A percentile compares a stretch with the other conserved stretches of the same genome.
These are phyloP conservation scores for Heliocybe sulcata DNA, from an alignment of 1,284 basidiomycete genomes.

Conservation along the genomic window DNA sequence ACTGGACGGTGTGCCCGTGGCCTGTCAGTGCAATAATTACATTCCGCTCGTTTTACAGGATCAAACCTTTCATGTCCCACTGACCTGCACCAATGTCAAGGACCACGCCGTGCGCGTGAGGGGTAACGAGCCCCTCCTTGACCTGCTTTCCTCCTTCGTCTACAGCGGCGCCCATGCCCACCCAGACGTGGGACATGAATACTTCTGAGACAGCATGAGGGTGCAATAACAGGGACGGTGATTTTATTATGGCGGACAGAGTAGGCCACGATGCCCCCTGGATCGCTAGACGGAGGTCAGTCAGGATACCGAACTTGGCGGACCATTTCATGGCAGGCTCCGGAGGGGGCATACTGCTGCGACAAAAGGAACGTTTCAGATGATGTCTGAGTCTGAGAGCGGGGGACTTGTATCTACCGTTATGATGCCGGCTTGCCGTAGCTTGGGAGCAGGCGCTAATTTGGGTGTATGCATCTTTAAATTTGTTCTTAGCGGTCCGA, in stretches of 20 bases:
- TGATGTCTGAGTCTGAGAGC: neutral
- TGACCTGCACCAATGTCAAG: constrained; percentile 71
- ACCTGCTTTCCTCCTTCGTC: constrained; percentile 34
- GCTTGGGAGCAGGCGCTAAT: neutral
- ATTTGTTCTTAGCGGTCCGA: neutral
- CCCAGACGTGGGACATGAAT: constrained; percentile 60
- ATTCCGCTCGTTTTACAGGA: too few relatives aligned
- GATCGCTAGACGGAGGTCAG: constrained; percentile 32
- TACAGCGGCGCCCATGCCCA: constrained; percentile 35
- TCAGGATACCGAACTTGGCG: constrained; percentile 23
- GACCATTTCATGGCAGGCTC: neutral
- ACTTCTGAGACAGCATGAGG: constrained; percentile 40
- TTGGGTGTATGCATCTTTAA: neutral
- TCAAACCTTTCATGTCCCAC: too few relatives aligned
- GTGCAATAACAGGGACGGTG: constrained; percentile 38
- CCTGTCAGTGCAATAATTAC: constrained; percentile 26
- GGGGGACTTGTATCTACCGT: neutral
- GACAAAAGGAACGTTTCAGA: neutral
- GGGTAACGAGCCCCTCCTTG: constrained; percentile 44
- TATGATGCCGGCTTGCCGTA: neutral
- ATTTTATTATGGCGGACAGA: constrained; percentile 28
- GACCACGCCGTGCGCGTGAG: constrained; percentile 51
- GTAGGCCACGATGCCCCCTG: constrained; percentile 40
- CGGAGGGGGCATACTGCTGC: neutral
- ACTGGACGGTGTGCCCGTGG: constrained; percentile 51